Base-by-base conservation (phyloP, 768 basidiomycete species). In the Tylopilus intermedius region DNA sequence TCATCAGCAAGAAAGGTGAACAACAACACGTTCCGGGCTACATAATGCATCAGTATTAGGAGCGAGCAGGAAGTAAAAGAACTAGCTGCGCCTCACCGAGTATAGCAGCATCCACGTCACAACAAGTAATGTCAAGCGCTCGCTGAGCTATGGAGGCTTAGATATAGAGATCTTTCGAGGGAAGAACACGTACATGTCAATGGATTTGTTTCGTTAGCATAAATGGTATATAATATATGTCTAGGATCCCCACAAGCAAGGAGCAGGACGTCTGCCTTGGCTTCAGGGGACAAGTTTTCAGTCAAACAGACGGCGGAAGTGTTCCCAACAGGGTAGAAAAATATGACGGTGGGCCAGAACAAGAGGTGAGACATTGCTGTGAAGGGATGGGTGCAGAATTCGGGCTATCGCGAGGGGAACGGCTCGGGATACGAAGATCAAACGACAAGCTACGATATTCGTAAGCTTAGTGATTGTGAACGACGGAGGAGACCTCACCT, bases 311-410 rank as follows among this genome's bases (percentile, higher is more conserved):
- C 65, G 1, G 83, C 75, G 4, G 79, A 71, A 0, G 81, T 82
- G 56, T 83, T 83, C 26, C 82, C 82, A 8, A 81, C 72, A 0
- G 81, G 76, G 60, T 83, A 82, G 67, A 81, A 83, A 51, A 68
- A 79, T 0, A 61, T 63, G n/a, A 47, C 8, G 2, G 62, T 44
- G 3, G 60, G 63, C 54, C 57, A 65, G 40, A 51, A 53, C 15
- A 64, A 39, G 0, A 51, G 49, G 27, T 62, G 62, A 0, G 57
- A 56, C 60, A 62, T 65, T 22, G n/a, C 39, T 54, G 22, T 11
- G 9, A 8, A 44, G 13, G 18, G 29, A 27, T 3, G 7, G 11
- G 27, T 13, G 0, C 18, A 15, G 22, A 8, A 43, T 9, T 15
- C 26, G 26, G 15, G 26, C 42, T 43, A 27, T 43, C 26, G 15